Evolutionary conservation across 1,139 yeast species (phyloP).

Genomic region (Geotrichum bryndzae): DNA sequence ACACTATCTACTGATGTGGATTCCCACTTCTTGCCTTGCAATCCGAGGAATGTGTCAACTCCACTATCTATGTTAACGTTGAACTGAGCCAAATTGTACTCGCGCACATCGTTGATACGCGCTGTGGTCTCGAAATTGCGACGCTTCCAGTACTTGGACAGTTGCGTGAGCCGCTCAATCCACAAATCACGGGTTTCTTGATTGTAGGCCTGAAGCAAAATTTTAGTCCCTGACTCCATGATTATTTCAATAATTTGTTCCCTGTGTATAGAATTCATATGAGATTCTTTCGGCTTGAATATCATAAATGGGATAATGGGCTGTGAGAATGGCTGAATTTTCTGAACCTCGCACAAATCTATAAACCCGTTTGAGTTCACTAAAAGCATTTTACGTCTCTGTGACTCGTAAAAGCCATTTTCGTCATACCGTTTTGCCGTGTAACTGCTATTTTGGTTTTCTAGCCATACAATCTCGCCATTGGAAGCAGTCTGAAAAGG

Average conservation of each 20-base stretch:
- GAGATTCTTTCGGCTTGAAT: not conserved
- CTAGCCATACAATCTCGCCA: slow-evolving; percentile 60
- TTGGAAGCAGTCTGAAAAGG: slow-evolving; percentile 44
- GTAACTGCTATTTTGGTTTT: slow-evolving; percentile 30
- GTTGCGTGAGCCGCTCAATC: slow-evolving; percentile 46
- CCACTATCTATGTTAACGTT: slow-evolving; percentile 46
- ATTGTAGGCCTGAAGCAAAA: slow-evolving; percentile 57
- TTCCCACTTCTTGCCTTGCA: slow-evolving; percentile 46
- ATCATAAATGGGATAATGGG: not conserved
- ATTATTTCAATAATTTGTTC: slow-evolving; percentile 48
- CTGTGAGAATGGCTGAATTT: slow-evolving; percentile 12
- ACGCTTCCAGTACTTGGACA: slow-evolving; percentile 56
- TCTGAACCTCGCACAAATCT: slow-evolving; percentile 47
- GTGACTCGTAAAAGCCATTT: slow-evolving; percentile 55
- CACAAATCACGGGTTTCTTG: slow-evolving; percentile 53
- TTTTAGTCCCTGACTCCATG: slow-evolving; percentile 43
- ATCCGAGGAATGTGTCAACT: slow-evolving; percentile 3
- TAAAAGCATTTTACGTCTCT: slow-evolving; percentile 53
- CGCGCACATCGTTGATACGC: slow-evolving; percentile 38
- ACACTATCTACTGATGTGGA: slow-evolving; percentile 33
- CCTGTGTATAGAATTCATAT: slow-evolving; percentile 18
- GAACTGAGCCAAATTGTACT: slow-evolving; percentile 44
- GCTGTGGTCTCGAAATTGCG: slow-evolving; percentile 42
- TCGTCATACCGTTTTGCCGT: slow-evolving; percentile 49
- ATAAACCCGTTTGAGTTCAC: slow-evolving; percentile 56